These are phyloP conservation scores for Scutellaria baicalensis DNA, from an alignment of 257 asterid genomes.

Conservation along the genomic window DNA sequence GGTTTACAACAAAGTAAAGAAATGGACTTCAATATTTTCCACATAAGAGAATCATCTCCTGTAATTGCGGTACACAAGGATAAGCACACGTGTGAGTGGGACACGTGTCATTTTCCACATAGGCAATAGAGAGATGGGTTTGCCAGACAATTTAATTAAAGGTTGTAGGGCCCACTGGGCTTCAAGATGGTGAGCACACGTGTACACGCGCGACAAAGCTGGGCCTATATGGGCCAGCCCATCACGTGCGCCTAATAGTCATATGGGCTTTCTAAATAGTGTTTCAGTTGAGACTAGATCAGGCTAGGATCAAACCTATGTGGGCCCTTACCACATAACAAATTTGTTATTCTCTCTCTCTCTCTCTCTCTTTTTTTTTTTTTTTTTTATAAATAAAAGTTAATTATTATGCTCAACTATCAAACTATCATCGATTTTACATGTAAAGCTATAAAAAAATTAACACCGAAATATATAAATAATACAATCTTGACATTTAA, in stretches of 20 bases:
- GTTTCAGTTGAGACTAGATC: slow-evolving; percentile 27
- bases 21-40: neutral
- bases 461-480: too few relatives aligned
- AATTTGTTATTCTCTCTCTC: too few relatives aligned
- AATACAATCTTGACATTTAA: too few relatives aligned
- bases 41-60: neutral
- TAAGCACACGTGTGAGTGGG: slow-evolving; percentile 21
- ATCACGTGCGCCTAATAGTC: slow-evolving; percentile 49
- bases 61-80: neutral
- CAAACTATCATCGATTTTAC: too few relatives aligned
- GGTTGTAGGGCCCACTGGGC: slow-evolving; percentile 10
- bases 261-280: slow-evolving; percentile 23
- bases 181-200: slow-evolving; percentile 35
- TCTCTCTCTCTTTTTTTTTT: too few relatives aligned
- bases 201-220: slow-evolving; percentile 46
- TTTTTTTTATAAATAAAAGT: too few relatives aligned
- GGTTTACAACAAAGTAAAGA: too few relatives aligned
- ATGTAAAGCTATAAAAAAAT: too few relatives aligned
- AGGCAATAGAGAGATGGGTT: neutral
- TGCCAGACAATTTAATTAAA: slow-evolving; percentile 7
- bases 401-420: too few relatives aligned
- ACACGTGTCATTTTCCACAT: slow-evolving; percentile 7
- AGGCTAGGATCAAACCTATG: slow-evolving; percentile 3
- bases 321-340: slow-evolving; percentile 8
- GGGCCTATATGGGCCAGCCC: slow-evolving; percentile 36